Evolutionary conservation across 2,329 filamentous ascomycete genomes (phyloP).

Genomic region (Emydomyces testavorans): DNA sequence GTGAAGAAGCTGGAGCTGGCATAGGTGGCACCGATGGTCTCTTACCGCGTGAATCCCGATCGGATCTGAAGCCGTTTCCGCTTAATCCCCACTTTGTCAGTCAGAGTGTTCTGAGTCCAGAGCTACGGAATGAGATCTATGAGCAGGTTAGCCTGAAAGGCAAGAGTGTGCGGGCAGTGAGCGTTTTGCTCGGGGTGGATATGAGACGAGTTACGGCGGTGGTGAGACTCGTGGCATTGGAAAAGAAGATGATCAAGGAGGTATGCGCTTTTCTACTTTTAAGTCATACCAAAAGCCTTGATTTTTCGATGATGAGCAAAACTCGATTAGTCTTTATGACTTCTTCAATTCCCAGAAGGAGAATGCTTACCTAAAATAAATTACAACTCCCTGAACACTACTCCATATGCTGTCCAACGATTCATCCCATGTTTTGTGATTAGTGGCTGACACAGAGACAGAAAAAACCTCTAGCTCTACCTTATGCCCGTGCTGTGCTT

Average conservation of each 20-base stretch:
- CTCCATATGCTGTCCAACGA: not conserved
- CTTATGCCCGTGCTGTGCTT: conserved; percentile 65
- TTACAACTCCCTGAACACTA: conserved; percentile 59
- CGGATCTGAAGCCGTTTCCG: conserved; percentile 53
- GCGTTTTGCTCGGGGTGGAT: conserved; percentile 64
- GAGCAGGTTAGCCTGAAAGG: conserved; percentile 52
- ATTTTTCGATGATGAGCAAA: conserved; percentile 56
- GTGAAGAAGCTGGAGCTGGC: conserved; percentile 19
- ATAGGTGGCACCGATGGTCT: not conserved
- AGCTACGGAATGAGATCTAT: conserved; percentile 63
- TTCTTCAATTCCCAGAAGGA: conserved; percentile 31
- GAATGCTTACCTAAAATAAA: conserved; percentile 55
- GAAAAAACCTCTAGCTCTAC: conserved; percentile 64
- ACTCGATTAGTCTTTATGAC: conserved; percentile 99
- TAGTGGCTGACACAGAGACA: conserved; percentile 31
- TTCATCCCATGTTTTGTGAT: conserved; percentile 3
- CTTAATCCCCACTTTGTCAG: conserved; percentile 60
- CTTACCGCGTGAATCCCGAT: not conserved
- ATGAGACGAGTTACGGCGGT: conserved; percentile 77
- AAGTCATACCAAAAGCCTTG: conserved; percentile 5
- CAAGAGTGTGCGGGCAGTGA: conserved; percentile 62
- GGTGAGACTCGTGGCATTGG: conserved; percentile 71
- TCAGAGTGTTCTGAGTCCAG: conserved; percentile 61
- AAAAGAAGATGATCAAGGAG: conserved; percentile 63
- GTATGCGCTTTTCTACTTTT: conserved; percentile 43